Evolutionary conservation across 1,139 yeast genomes (phyloP), one percentile per base, ranked within the genome.

Genomic region (Pneumocystis jirovecii): DNA sequence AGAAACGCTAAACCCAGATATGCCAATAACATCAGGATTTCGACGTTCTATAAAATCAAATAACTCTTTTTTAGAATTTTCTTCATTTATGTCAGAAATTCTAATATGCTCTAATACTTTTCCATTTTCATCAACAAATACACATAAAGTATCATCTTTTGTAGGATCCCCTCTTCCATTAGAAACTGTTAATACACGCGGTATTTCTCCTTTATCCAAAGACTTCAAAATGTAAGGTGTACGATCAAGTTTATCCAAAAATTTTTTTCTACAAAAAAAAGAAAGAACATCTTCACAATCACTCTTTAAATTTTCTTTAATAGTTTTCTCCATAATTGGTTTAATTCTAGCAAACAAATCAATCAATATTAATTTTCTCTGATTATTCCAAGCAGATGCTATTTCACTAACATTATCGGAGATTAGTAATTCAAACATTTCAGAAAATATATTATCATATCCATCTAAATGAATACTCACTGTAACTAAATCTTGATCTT

Each of bases 71-170:
- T 83, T 84, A 70, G 87, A 87, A 31, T 78, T 81, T 60, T 79
- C 75, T 50, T 79, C 77, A 62, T 82, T 80, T 37, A 95, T 90
- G 68, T 84, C 86, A 60, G 85, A 90, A 66, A 93, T 86, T 73
- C 91, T 91, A 74, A 85, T 82, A 69, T 84, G 83, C 66, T 87
- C 93, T 60, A 84, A 83, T 40, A 89, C 83, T 65, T 87, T 85
- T 17, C 97, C 96, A 67, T 83, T 83, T 70, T 90, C 95, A 71
- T 86, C 89, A 67, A 93, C 77, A 66, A 85, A 83, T 1, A 83
- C 86, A 50, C 91, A 96, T 69, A 91, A 83, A 59, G 90, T 89
- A 2, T 97, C 96, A 76, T 93, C 96, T 67, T 83, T 84, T 63
- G 82, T 81, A 73, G 80, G 84, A 68, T 85, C 87, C 34, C 72